Evolutionary conservation across 208 protist species (phyloP).

Genomic region (Leishmania mexicana): DNA sequence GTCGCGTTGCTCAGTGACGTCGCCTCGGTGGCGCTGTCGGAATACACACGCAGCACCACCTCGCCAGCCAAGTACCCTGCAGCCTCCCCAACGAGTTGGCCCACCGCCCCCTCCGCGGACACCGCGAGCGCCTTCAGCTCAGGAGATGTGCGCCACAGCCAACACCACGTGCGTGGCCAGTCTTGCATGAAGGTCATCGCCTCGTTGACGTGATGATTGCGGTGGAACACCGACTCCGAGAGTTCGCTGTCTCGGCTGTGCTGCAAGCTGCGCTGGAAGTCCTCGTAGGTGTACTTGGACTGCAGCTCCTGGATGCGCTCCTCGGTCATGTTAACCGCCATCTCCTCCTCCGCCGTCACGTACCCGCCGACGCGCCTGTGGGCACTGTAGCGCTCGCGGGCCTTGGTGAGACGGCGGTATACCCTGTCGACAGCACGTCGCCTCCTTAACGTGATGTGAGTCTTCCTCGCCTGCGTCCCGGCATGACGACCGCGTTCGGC

Average conservation of each 20-base stretch:
- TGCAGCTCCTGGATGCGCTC: conserved; percentile 47
- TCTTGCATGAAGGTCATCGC: conserved; percentile 63
- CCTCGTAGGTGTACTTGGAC: conserved; percentile 48
- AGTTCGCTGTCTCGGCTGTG: conserved; percentile 61
- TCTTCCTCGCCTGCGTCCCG: conserved; percentile 35
- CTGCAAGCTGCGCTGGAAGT: conserved; percentile 59
- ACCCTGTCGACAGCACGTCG: conserved; percentile 61
- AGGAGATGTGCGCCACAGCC: conserved; percentile 37
- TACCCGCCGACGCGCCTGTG: conserved; percentile 42
- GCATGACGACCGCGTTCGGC: conserved; percentile 34
- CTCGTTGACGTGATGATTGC: conserved; percentile 66
- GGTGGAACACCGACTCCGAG: conserved; percentile 66
- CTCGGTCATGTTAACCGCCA: conserved; percentile 37
- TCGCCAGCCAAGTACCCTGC: conserved; percentile 71
- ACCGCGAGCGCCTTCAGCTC: conserved; percentile 38
- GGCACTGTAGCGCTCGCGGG: conserved; percentile 50
- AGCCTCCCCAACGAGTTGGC: conserved; percentile 52
- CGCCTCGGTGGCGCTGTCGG: conserved; percentile 58
- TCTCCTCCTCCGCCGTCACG: conserved; percentile 53
- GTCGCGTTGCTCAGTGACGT: conserved; percentile 61
- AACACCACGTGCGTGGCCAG: conserved; percentile 69
- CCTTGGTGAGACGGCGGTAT: conserved; percentile 41
- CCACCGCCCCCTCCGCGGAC: conserved; percentile 38
- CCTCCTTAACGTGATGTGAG: conserved; percentile 55
- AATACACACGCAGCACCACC: conserved; percentile 71